Base-by-base conservation (phyloP, 2,329 filamentous ascomycete species). In the Xylariales sp. region DNA sequence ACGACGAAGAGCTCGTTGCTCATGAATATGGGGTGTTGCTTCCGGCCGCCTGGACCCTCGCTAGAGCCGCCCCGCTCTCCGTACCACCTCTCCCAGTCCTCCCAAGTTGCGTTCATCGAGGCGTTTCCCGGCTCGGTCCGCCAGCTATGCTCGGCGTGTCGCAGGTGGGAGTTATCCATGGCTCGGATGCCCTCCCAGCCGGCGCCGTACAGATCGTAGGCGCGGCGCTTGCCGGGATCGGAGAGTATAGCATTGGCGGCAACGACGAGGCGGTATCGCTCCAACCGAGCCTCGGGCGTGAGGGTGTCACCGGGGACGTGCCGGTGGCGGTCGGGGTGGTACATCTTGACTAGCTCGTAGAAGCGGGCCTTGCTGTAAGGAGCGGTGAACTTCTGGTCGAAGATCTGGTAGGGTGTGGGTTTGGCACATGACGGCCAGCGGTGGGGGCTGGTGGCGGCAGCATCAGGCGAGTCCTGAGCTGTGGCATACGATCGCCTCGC, bases 311-410 rank as follows among this genome's bases (percentile, higher is more conserved):
- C 59, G 16, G 62, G 47, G 13, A 57, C 59, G 10, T 67, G 61
- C 42, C 65, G 60, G 44, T 65, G 69, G 42, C 76, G 78, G 61
- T 98, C 93, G 0, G 93, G 93, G 56, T 98, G 93, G 66, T 98
- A 98, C 32, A 94, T 71, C 67, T 97, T 98, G 41, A 95, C 93
- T 37, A 98, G 78, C 55, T 91, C 77, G 62, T 94, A 93, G 72
- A 89, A 98, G 42, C 80, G 80, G 29, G 73, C 66, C 63, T 98
- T 97, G 45, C 78, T 83, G 61, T 98, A 97, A 2, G 80, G 75
- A 12, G 78, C 80, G 40, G 69, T 67, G 49, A 67, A 76, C 21
- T 63, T 60, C 37, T 61, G 52, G 43, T 76, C 70, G 53, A 97
- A 82, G 56, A 98, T 87, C 54, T 97, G 87, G 66, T 98, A 97